phyloP scores from a whole-genome alignment of 441 rosid genomes.

The Isatis lusitanica region DNA sequence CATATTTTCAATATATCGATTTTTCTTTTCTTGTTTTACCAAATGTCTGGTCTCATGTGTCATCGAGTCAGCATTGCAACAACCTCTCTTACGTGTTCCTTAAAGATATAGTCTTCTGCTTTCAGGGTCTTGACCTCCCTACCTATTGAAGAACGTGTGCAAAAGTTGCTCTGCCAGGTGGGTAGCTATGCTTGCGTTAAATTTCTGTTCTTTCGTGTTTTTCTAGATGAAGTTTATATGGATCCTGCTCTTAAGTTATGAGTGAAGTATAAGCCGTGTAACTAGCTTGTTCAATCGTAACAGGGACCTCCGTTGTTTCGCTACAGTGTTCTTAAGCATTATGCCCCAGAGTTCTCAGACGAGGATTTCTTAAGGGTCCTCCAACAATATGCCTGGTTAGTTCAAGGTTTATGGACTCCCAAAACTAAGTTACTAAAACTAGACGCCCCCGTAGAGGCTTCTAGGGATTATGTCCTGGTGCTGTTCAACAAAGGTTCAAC shows the following conservation, averaged over 20 bases:
- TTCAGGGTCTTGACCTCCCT: conserved; percentile 67
- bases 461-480: conserved; percentile 67
- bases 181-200: conserved; percentile 35
- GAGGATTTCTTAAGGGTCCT: conserved; percentile 60
- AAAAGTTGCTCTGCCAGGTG: conserved; percentile 77
- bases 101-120: conserved; percentile 2
- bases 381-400: conserved; percentile 54
- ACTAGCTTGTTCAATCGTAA: conserved; percentile 18
- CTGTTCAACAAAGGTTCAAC: conserved; percentile 52
- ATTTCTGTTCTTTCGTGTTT: neutral
- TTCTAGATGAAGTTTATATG: conserved; percentile 1
- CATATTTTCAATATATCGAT: neutral
- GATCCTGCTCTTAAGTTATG: neutral
- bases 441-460: conserved; percentile 15
- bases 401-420: conserved; percentile 88
- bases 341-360: conserved; percentile 50
- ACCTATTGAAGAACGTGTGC: conserved; percentile 67
- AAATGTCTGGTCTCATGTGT: conserved; percentile 9
- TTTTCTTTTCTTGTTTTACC: conserved; percentile 16
- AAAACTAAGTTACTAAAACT: conserved; percentile 47
- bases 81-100: neutral
- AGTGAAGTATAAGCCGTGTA: neutral
- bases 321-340: conserved; percentile 64
- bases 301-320: conserved; percentile 64
- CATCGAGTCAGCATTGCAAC: neutral